These are phyloP conservation scores for Chrysosporium queenslandicum DNA, from an alignment of 2,329 filamentous ascomycete genomes.

Conservation along the genomic window DNA sequence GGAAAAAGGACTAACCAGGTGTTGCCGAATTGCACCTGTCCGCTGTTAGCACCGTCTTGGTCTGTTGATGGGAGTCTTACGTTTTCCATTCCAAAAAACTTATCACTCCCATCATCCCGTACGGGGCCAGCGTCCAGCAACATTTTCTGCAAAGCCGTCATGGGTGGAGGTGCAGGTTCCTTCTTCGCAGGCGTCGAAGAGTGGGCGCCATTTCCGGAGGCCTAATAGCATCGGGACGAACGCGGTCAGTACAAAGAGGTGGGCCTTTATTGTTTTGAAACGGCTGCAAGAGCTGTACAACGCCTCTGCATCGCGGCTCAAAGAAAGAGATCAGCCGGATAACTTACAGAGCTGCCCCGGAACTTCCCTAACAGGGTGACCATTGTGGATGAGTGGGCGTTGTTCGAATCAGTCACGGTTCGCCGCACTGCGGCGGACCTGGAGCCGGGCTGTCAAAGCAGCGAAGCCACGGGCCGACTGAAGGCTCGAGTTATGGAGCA, in stretches of 20 bases:
- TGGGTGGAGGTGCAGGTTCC: conserved; percentile 47
- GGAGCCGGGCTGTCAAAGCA: not conserved
- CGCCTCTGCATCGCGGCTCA: not conserved
- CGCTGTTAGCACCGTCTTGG: conserved; percentile 18
- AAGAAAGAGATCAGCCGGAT: not conserved
- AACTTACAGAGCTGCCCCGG: conserved; percentile 2
- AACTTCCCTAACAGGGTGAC: conserved; percentile 1
- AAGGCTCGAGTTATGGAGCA: not conserved
- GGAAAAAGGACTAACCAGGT: conserved; percentile 61
- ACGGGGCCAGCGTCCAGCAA: conserved; percentile 71
- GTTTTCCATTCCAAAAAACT: conserved; percentile 97
- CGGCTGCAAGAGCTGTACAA: not conserved
- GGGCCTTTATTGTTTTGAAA: not conserved
- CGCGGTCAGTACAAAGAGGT: conserved; percentile 4
- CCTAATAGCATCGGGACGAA: not conserved
- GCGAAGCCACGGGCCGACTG: not conserved
- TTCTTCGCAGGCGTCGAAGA: conserved; percentile 46
- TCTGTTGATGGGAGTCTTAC: conserved; percentile 46
- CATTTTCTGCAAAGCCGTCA: conserved; percentile 60
- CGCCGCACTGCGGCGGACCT: conserved; percentile 9
- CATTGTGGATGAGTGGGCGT: not conserved
- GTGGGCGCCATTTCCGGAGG: conserved; percentile 40
- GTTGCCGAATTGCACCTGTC: conserved; percentile 67
- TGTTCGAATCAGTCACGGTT: conserved; percentile 4
- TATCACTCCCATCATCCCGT: conserved; percentile 82